Evolutionary conservation across 495 filamentous ascomycete species (phyloP).

Genomic region (Parathielavia hyrcaniae): DNA sequence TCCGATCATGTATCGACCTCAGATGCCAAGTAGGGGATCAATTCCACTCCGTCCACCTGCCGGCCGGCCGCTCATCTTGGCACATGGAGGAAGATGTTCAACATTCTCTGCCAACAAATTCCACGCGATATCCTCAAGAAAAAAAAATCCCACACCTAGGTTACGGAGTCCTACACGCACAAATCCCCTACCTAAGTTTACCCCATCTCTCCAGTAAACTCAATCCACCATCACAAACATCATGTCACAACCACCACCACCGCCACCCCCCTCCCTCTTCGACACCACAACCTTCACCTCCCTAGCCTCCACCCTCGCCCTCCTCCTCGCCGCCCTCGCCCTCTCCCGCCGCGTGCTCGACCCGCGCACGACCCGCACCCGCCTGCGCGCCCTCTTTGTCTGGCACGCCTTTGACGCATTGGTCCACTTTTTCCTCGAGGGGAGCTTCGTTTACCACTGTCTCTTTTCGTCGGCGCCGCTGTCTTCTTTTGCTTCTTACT

Average conservation of each 20-base stretch:
- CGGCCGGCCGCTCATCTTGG: no score
- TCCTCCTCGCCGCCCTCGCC: constrained; percentile 43
- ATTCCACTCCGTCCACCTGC: no score
- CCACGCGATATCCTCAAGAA: no score
- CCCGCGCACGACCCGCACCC: constrained; percentile 24
- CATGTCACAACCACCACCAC: constrained; percentile 17
- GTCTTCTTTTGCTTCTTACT: no score
- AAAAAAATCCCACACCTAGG: no score
- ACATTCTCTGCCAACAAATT: no score
- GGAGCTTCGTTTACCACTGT: constrained; percentile 85
- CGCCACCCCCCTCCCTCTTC: constrained; percentile 43
- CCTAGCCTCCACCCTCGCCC: constrained; percentile 44
- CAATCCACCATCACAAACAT: neutral
- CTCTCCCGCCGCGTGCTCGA: constrained; percentile 42
- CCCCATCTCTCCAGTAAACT: constrained; percentile 10
- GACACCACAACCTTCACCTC: constrained; percentile 50
- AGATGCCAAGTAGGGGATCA: no score
- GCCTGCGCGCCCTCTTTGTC: constrained; percentile 70
- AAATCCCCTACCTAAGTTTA: neutral
- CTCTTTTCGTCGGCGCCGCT: constrained; percentile 64
- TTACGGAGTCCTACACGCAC: no score
- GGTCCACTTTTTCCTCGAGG: constrained; percentile 83
- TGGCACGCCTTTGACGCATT: constrained; percentile 93
- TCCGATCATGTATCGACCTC: neutral
- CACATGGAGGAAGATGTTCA: no score